Percentiles rank a stretch among this genome's conserved stretches.
phyloP scores from a whole-genome alignment of 805 yeast genomes.

The Suhomyces sp. region DNA sequence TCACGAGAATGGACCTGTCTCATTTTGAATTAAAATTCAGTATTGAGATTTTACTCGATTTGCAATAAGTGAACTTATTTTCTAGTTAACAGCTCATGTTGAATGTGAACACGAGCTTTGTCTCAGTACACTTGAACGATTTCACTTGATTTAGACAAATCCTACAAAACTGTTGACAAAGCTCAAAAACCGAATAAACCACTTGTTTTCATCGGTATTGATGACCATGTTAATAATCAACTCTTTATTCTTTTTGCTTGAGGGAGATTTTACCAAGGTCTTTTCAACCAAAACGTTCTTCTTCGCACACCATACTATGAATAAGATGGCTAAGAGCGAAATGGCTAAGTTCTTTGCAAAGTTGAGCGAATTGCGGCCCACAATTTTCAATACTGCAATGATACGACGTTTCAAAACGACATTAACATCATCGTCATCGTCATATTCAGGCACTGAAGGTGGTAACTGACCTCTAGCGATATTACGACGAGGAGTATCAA shows the following conservation, averaged over 20 bases:
- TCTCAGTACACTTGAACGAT: not conserved
- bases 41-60: not conserved
- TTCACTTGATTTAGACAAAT: constrained; percentile 26
- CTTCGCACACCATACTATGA: constrained; percentile 42
- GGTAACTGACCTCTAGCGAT: not conserved
- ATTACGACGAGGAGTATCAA: constrained; percentile 5
- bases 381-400: constrained; percentile 19
- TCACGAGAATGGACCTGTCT: not conserved
- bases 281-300: constrained; percentile 36
- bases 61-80: not conserved
- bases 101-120: not conserved
- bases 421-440: constrained; percentile 13
- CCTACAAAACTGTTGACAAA: constrained; percentile 42
- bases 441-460: constrained; percentile 11
- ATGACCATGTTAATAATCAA: constrained; percentile 42
- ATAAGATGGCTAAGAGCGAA: constrained; percentile 35
- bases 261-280: constrained; percentile 37
- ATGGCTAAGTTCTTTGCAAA: constrained; percentile 34
- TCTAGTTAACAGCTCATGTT: not conserved
- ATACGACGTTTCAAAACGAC: constrained; percentile 21
- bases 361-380: constrained; percentile 28
- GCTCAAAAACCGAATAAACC: constrained; percentile 39
- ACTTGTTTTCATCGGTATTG: constrained; percentile 41
- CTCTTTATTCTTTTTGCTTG: constrained; percentile 28
- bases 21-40: not conserved